Conservation (phyloP, 208 protist species). For the Acanthamoeba lenticulata region DNA sequence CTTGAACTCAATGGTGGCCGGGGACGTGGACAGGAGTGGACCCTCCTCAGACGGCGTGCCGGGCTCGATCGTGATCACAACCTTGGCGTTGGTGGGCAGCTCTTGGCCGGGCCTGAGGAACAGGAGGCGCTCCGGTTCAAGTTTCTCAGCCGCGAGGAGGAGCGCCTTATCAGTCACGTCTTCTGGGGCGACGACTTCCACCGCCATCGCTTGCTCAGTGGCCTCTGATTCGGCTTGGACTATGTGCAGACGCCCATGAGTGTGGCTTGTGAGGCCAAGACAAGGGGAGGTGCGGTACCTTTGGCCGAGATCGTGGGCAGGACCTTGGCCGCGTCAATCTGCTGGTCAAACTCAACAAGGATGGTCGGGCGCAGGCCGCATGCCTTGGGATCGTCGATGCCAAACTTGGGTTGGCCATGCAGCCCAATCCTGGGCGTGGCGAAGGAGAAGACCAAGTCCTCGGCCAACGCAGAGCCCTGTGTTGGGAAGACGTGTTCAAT, state of each 20-base stretch:
- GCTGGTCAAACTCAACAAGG: background rate
- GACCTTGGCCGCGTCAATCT: background rate
- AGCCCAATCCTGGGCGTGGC: background rate
- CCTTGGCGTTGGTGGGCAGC: background rate
- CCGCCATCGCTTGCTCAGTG: too few relatives aligned
- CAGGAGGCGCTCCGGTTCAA: too few relatives aligned
- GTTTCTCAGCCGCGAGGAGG: too few relatives aligned
- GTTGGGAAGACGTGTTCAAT: background rate
- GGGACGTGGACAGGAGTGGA: background rate
- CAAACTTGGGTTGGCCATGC: background rate
- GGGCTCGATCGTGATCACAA: background rate
- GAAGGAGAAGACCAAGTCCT: conserved; percentile 43
- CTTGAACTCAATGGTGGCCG: background rate
- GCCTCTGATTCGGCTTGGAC: too few relatives aligned
- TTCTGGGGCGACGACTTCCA: too few relatives aligned
- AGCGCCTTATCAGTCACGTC: too few relatives aligned
- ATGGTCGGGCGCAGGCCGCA: background rate
- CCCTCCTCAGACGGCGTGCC: background rate
- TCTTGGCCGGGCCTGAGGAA: background rate
- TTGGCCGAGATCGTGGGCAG: background rate
- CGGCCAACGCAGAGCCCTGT: background rate
- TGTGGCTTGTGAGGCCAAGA: too few relatives aligned
- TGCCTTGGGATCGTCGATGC: background rate
- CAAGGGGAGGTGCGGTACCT: too few relatives aligned
- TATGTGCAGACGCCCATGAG: too few relatives aligned